Evolutionary conservation across 805 yeast species (phyloP).

Genomic region (Ogataea angusta): DNA sequence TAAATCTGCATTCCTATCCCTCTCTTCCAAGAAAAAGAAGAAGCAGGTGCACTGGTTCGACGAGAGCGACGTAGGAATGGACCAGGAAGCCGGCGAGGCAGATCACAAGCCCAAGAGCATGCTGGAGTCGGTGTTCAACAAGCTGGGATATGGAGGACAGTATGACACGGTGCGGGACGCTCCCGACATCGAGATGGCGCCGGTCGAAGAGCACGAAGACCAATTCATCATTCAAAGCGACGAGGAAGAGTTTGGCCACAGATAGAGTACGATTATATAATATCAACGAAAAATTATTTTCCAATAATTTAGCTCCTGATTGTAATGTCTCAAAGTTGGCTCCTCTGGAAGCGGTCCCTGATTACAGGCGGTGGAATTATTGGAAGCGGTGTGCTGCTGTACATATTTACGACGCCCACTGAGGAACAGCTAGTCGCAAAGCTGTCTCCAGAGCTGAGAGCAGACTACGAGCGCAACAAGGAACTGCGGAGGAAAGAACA

Average conservation of each 20-base stretch:
- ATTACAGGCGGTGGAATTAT: conserved; percentile 61
- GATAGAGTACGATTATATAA: conserved; percentile 6
- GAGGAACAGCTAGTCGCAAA: conserved; percentile 73
- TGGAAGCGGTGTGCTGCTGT: conserved; percentile 68
- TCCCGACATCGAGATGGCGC: conserved; percentile 44
- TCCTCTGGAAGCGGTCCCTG: conserved; percentile 29
- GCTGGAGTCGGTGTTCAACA: conserved; percentile 23
- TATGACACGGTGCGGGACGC: conserved; percentile 29
- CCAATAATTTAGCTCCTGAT: neutral
- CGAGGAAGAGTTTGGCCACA: conserved; percentile 35
- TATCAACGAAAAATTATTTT: neutral
- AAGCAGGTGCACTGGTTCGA: conserved; percentile 36
- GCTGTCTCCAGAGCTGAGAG: conserved; percentile 80
- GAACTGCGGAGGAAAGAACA: conserved; percentile 66
- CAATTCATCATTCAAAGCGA: conserved; percentile 50
- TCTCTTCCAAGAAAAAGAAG: conserved; percentile 26
- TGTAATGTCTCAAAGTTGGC: conserved; percentile 12
- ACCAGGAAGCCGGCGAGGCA: neutral
- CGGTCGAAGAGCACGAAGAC: conserved; percentile 34
- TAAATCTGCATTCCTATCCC: conserved; percentile 23
- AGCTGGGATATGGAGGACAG: conserved; percentile 37
- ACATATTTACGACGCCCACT: conserved; percentile 76
- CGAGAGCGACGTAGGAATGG: conserved; percentile 15
- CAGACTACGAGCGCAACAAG: conserved; percentile 65
- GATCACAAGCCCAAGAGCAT: conserved; percentile 7